Evolutionary conservation across 768 basidiomycete genomes (phyloP).

Genomic region (Steccherinum ochraceum): DNA sequence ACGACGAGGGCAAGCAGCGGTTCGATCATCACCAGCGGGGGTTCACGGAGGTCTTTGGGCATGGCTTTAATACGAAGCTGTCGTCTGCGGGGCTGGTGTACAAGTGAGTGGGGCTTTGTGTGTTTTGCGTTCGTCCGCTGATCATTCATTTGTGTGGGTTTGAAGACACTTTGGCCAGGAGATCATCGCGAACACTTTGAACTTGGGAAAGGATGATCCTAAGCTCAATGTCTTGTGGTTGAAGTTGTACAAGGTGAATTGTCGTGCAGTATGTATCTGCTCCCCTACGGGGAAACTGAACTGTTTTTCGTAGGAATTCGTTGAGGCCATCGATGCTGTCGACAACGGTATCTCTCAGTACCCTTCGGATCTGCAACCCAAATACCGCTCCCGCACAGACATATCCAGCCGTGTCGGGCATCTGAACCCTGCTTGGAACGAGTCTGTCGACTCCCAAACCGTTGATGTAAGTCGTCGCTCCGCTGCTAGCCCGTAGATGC

Average conservation of each 20-base stretch:
- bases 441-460: constrained; percentile 53
- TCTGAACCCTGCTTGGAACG: constrained; percentile 93
- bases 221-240: constrained; percentile 76
- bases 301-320: constrained; percentile 71
- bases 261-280: constrained; percentile 8
- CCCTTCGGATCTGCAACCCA: constrained; percentile 53
- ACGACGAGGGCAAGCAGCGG: constrained; percentile 68
- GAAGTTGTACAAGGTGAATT: constrained; percentile 88
- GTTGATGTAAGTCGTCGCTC: constrained; percentile 56
- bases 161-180: constrained; percentile 83
- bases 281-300: background rate
- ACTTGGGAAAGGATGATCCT: constrained; percentile 45
- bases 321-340: constrained; percentile 90
- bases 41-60: constrained; percentile 84
- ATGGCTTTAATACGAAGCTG: constrained; percentile 83
- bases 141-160: background rate
- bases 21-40: constrained; percentile 98
- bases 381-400: constrained; percentile 77
- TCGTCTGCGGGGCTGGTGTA: constrained; percentile 92
- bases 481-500: no score
- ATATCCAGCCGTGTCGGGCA: constrained; percentile 75
- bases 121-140: background rate
- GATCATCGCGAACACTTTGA: constrained; percentile 61
- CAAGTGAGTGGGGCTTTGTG: constrained; percentile 53
- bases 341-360: constrained; percentile 94